A percentile compares a stretch with the other conserved stretches of the same genome.
Conservation (phyloP, 176 grass and related monocot species). For the Musa beccarii region DNA sequence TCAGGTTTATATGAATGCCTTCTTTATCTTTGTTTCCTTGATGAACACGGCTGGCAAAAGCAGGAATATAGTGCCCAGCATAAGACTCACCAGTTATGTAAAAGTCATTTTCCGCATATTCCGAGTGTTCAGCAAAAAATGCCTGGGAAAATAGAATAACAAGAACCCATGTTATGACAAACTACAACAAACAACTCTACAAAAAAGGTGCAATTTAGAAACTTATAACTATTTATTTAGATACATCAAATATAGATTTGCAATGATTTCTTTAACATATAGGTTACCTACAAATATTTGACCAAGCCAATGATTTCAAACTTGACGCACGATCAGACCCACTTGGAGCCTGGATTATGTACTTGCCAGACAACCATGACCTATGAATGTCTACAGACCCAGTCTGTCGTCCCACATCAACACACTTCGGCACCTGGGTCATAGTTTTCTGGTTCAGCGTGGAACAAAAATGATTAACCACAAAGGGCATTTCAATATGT, state of each 20-base stretch:
- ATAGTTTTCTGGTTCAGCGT: neutral
- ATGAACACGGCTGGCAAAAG: conserved; percentile 58
- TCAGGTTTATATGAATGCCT: conserved; percentile 88
- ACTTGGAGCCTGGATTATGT: neutral
- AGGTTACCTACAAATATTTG: neutral
- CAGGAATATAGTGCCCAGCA: conserved; percentile 82
- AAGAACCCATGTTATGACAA: neutral
- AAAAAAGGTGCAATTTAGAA: neutral
- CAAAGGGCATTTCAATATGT: neutral
- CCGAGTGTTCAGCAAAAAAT: conserved; percentile 63
- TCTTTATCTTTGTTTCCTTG: conserved; percentile 80
- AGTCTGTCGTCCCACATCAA: neutral
- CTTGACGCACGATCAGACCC: neutral
- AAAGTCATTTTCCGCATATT: conserved; percentile 60
- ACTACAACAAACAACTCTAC: neutral
- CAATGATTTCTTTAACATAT: neutral
- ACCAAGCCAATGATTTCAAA: neutral
- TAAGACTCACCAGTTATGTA: conserved; percentile 87
- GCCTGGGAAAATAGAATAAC: conserved; percentile 32
- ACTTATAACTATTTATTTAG: neutral
- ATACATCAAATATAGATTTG: neutral
- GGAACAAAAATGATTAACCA: neutral
- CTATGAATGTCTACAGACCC: neutral
- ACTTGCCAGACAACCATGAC: neutral
- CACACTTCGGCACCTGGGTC: neutral